These are phyloP conservation scores for Cenchrus purpureus DNA, from an alignment of 176 grass and related monocot species.

Conservation along the genomic window DNA sequence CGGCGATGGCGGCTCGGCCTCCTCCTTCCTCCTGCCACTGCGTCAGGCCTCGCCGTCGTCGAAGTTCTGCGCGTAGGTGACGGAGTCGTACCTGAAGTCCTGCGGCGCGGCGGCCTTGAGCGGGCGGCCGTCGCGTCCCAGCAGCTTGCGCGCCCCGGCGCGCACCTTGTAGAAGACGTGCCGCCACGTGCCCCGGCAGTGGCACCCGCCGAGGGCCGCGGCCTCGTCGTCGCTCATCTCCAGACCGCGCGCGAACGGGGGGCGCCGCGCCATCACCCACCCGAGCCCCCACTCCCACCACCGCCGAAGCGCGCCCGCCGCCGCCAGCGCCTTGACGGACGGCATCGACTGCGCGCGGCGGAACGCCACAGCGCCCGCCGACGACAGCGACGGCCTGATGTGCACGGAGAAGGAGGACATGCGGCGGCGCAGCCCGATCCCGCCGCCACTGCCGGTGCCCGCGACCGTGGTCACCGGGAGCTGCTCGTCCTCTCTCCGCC, in stretches of 20 bases:
- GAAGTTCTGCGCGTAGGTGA: constrained; percentile 87
- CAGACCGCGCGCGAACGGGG: constrained; percentile 60
- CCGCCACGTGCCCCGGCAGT: constrained; percentile 43
- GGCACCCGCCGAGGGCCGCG: constrained; percentile 53
- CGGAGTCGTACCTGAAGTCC: constrained; percentile 81
- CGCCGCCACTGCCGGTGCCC: background rate
- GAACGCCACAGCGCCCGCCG: constrained; percentile 34
- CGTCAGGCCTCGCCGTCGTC: constrained; percentile 54
- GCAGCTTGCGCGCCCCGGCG: constrained; percentile 59
- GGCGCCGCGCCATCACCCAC: constrained; percentile 75
- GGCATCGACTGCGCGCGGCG: constrained; percentile 66
- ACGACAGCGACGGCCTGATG: constrained; percentile 66
- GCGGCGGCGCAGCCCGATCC: constrained; percentile 64
- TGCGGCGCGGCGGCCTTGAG: constrained; percentile 48
- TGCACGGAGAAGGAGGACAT: constrained; percentile 73
- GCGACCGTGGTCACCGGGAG: constrained; percentile 65
- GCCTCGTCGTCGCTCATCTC: constrained; percentile 73
- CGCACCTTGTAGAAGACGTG: constrained; percentile 79
- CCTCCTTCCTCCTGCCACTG: background rate
- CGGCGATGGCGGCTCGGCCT: background rate
- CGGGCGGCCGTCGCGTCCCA: constrained; percentile 62
- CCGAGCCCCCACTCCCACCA: constrained; percentile 84
- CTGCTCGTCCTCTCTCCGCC: constrained; percentile 46
- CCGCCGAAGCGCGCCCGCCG: constrained; percentile 61
- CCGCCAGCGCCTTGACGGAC: constrained; percentile 61